Evolutionary conservation across 2,329 filamentous ascomycete species (phyloP), one percentile per base, ranked within the genome.

Genomic region (Rasamsonia emersonii): DNA sequence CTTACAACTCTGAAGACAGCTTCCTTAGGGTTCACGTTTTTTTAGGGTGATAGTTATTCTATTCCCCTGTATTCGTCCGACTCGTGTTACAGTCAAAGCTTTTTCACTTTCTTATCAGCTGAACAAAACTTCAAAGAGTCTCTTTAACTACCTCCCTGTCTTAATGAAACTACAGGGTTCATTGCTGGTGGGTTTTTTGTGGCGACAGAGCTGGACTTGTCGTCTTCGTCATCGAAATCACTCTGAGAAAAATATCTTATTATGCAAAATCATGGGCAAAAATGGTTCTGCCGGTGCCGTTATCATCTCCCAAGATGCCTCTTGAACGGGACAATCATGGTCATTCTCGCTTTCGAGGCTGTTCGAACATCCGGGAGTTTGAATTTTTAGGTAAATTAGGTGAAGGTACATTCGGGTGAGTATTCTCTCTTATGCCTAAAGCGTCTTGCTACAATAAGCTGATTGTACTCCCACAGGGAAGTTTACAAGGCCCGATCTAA

Each of bases 401-500:
- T 46, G 89, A 96, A 58, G 89, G 89, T 39, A 96, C 89, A 14
- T 96, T 96, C 63, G 89, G 89, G 79, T 83, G 63, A 47, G 75
- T 53, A n/a, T 30, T 30, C 16, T 18, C 9, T 15, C 13, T 2
- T 8, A 10, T 19, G 16, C 18, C 13, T 16, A 4, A 6, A 7
- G 9, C 5, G 19, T 6, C 9, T 13, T 13, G 28, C 21, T 15
- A 31, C 19, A n/a, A 11, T 36, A 24, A 36, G 24, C 2, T 32
- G 18, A 16, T 30, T 18, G 24, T 28, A 16, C 34, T 27, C 34
- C 33, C 30, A 37, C 41, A 82, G 80, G 45, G 86, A 96, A 64
- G 91, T 96, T 23, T 86, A 94, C 59, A 91, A 89, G 52, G 91
- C 86, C 39, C 75, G 75, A 40, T 86, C 82, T 17, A 79, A 76